These are phyloP conservation scores for Eucalyptus grandis DNA, from an alignment of 345 rosid genomes.

Conservation along the genomic window DNA sequence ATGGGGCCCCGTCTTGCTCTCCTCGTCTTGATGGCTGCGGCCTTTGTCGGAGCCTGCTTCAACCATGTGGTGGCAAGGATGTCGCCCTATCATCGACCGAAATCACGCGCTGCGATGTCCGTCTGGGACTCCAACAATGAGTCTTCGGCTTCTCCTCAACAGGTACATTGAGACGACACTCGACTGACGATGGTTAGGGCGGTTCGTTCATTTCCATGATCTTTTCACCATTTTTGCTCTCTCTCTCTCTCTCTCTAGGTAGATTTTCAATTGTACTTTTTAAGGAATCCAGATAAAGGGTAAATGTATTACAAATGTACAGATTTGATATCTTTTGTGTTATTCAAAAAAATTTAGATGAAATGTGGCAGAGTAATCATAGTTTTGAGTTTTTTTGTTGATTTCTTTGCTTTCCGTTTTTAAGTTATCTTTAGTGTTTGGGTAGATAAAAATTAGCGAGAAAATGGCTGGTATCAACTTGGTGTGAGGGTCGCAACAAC, in stretches of 20 bases:
- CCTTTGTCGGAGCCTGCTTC: background rate
- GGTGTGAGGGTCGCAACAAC: too few relatives aligned
- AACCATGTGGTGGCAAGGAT: background rate
- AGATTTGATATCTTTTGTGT: too few relatives aligned
- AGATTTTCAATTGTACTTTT: too few relatives aligned
- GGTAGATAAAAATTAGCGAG: too few relatives aligned
- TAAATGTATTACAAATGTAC: accelerated
- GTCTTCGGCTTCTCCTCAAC: slow-evolving; percentile 28
- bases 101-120: slow-evolving; percentile 7
- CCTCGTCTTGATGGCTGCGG: background rate
- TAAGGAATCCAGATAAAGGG: too few relatives aligned
- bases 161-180: slow-evolving; percentile 11
- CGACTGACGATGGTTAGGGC: background rate
- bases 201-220: background rate
- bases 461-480: too few relatives aligned
- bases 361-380: too few relatives aligned
- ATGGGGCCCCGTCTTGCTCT: background rate
- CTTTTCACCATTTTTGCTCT: background rate
- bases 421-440: too few relatives aligned
- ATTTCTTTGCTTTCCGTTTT: too few relatives aligned
- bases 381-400: too few relatives aligned
- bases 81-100: slow-evolving; percentile 30
- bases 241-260: background rate
- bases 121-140: background rate
- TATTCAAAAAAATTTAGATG: accelerated